These are phyloP conservation scores for Pleurotus salmoneostramineus DNA, from an alignment of 768 basidiomycete species.

Conservation along the genomic window DNA sequence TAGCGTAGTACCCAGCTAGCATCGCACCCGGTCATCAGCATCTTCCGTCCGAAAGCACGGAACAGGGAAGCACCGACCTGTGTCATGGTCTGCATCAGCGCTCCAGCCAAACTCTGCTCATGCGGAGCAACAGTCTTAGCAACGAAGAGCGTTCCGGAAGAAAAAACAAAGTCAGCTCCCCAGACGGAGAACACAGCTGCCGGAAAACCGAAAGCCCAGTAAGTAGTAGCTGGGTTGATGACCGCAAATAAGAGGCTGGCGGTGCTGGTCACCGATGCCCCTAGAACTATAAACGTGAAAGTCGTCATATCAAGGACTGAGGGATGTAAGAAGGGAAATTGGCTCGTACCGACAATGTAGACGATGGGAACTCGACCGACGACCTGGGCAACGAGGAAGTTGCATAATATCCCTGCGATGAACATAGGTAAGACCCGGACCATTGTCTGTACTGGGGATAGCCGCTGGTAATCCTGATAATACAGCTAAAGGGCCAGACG, in stretches of 20 bases:
- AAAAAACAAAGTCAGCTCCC: constrained; percentile 59
- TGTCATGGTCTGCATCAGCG: constrained; percentile 59
- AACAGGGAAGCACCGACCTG: constrained; percentile 28
- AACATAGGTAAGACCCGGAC: constrained; percentile 55
- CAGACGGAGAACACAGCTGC: constrained; percentile 50
- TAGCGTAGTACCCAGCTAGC: constrained; percentile 50
- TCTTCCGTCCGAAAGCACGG: background rate
- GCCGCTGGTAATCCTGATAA: constrained; percentile 48
- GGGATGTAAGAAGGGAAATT: too few species aligned
- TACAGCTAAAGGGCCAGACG: constrained; percentile 32
- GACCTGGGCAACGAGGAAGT: constrained; percentile 46
- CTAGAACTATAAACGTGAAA: constrained; percentile 12
- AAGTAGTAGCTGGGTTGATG: constrained; percentile 40
- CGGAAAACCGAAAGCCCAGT: constrained; percentile 63
- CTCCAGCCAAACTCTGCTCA: constrained; percentile 59
- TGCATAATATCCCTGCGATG: constrained; percentile 45
- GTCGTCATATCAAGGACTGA: too few species aligned
- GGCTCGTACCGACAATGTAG: constrained; percentile 38
- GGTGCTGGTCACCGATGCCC: constrained; percentile 42
- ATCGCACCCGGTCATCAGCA: background rate
- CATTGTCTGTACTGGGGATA: constrained; percentile 48
- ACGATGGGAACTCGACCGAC: constrained; percentile 40
- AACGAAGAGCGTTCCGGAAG: constrained; percentile 55
- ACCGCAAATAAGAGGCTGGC: constrained; percentile 53
- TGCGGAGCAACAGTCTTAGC: constrained; percentile 45